These are phyloP conservation scores for Fagopyrum tataricum DNA, from an alignment of 148 eudicot species.

Conservation along the genomic window DNA sequence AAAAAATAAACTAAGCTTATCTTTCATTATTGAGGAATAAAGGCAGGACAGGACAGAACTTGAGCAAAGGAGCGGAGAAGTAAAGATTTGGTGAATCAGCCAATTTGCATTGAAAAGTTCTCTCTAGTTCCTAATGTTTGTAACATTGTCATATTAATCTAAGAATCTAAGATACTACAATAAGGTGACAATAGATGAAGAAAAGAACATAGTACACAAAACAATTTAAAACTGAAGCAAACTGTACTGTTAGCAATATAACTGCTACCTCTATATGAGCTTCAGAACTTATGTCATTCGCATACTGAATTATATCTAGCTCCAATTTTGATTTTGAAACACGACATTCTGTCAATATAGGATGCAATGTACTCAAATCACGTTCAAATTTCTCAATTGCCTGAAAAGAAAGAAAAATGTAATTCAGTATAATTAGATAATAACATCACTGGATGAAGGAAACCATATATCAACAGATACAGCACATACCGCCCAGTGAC, in stretches of 20 bases:
- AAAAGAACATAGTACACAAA: background rate
- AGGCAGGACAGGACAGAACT: too few species aligned
- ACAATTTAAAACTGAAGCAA: background rate
- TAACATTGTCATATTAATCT: background rate
- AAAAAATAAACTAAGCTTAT: too few species aligned
- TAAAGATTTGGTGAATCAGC: background rate
- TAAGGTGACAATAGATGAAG: background rate
- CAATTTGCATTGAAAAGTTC: background rate
- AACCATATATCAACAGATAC: background rate
- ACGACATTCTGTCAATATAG: conserved; percentile 89
- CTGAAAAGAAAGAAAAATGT: conserved; percentile 30
- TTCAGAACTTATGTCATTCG: conserved; percentile 95
- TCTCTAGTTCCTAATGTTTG: background rate
- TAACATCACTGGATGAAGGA: background rate
- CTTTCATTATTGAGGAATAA: too few species aligned
- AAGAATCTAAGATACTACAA: background rate
- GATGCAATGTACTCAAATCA: conserved; percentile 71
- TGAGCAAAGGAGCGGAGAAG: too few species aligned
- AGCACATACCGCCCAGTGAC: background rate
- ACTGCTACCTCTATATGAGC: conserved; percentile 80
- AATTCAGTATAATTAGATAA: background rate
- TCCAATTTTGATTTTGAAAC: conserved; percentile 77
- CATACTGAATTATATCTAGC: conserved; percentile 78
- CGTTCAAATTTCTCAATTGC: conserved; percentile 73
- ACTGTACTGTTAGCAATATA: background rate